Evolutionary conservation across 2,329 filamentous ascomycete species (phyloP).

Genomic region (Zelopaecilomyces penicillatus): DNA sequence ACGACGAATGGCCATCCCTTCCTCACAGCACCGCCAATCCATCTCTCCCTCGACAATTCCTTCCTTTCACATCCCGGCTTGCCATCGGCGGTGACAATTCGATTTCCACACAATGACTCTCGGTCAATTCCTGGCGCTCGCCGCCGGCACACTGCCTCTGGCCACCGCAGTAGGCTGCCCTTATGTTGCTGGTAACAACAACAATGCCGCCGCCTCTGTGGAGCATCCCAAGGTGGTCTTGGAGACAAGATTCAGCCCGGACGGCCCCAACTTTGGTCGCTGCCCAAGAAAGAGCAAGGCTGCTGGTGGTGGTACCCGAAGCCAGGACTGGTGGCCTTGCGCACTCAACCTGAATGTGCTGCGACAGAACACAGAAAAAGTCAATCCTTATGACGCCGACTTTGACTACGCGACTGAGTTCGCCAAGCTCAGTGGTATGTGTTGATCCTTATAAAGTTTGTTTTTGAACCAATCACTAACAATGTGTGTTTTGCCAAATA

Average conservation of each 20-base stretch:
- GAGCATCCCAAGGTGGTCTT: constrained; percentile 5
- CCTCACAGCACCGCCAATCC: too few relatives aligned
- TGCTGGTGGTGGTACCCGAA: constrained; percentile 56
- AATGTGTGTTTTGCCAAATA: too few relatives aligned
- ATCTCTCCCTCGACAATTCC: too few relatives aligned
- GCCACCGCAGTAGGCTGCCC: constrained; percentile 6
- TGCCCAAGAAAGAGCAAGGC: constrained; percentile 23
- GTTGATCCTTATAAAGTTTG: constrained; percentile 34
- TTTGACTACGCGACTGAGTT: constrained; percentile 67
- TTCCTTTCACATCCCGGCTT: too few relatives aligned
- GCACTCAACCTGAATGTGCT: constrained; percentile 60
- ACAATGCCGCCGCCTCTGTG: neutral
- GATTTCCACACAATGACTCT: constrained; percentile 7
- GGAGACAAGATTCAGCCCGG: constrained; percentile 6
- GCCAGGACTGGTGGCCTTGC: constrained; percentile 67
- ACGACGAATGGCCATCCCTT: too few relatives aligned
- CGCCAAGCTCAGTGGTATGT: constrained; percentile 52
- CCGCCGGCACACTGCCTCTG: constrained; percentile 7
- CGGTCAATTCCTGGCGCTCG: constrained; percentile 8
- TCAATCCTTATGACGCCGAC: constrained; percentile 54
- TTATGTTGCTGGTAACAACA: constrained; percentile 6
- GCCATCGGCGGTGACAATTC: neutral
- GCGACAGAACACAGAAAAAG: constrained; percentile 55
- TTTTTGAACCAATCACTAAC: constrained; percentile 50
- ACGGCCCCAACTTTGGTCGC: constrained; percentile 7